Evolutionary conservation across 1,284 basidiomycete genomes (phyloP).

Genomic region (Cryptococcus sp.): DNA sequence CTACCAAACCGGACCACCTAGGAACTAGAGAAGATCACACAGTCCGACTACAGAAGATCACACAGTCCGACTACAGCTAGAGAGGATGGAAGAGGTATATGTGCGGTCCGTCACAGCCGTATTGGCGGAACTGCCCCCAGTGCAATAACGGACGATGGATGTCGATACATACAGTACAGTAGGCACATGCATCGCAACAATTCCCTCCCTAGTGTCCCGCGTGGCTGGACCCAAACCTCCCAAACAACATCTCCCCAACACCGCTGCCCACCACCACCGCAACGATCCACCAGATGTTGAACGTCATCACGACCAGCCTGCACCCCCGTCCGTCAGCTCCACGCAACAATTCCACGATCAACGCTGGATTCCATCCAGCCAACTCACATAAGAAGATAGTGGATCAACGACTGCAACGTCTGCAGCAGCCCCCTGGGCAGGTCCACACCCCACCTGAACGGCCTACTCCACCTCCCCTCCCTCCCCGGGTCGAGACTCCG

Average conservation of each 20-base stretch:
- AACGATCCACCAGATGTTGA: conserved; percentile 48
- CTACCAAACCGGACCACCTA: too few species aligned
- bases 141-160: too few species aligned
- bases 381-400: conserved; percentile 42
- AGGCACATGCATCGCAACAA: neutral
- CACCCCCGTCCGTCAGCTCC: neutral
- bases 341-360: neutral
- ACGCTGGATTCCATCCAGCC: neutral
- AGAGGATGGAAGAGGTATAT: too few species aligned
- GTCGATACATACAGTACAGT: too few species aligned
- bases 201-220: neutral
- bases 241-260: conserved; percentile 46
- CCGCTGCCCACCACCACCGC: conserved; percentile 40
- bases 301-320: conserved; percentile 47
- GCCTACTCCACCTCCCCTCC: conserved; percentile 27
- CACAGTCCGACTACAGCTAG: too few species aligned
- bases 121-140: too few species aligned
- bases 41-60: too few species aligned
- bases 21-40: too few species aligned
- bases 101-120: too few species aligned
- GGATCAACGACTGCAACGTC: conserved; percentile 30
- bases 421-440: conserved; percentile 35
- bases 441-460: conserved; percentile 34
- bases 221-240: conserved; percentile 22
- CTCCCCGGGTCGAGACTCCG: conserved; percentile 21